Evolutionary conservation across 2,329 filamentous ascomycete genomes (phyloP).

Genomic region (Dactylonectria estremocensis): DNA sequence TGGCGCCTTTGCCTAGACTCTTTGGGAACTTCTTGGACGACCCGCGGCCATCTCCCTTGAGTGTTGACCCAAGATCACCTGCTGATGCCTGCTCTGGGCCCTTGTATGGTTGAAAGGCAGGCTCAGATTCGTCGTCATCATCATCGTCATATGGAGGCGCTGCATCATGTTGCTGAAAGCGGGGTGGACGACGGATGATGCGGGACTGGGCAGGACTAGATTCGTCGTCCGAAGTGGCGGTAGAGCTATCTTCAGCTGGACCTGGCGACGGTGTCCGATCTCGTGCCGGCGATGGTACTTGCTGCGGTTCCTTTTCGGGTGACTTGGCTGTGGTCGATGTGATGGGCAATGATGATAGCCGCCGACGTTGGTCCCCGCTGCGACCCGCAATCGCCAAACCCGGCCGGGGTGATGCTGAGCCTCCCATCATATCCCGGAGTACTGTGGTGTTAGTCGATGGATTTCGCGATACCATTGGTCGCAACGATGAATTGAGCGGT

Average conservation of each 20-base stretch:
- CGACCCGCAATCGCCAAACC: constrained; percentile 38
- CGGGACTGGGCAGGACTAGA: constrained; percentile 71
- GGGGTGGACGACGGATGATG: constrained; percentile 72
- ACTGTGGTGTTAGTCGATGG: constrained; percentile 64
- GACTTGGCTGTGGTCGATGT: constrained; percentile 45
- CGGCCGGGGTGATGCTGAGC: constrained; percentile 50
- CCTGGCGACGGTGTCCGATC: constrained; percentile 52
- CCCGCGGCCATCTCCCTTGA: constrained; percentile 62
- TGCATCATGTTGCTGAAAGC: constrained; percentile 61
- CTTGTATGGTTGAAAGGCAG: constrained; percentile 68
- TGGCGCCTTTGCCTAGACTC: constrained; percentile 52
- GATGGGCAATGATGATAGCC: constrained; percentile 64
- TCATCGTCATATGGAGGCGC: constrained; percentile 61
- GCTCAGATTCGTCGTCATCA: constrained; percentile 71
- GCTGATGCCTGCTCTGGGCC: constrained; percentile 54
- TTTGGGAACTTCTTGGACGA: constrained; percentile 50
- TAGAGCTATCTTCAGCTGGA: constrained; percentile 56
- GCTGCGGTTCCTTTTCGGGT: constrained; percentile 38
- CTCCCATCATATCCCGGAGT: constrained; percentile 54
- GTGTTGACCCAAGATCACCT: constrained; percentile 67
- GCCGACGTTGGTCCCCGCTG: constrained; percentile 54
- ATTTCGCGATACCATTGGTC: constrained; percentile 63
- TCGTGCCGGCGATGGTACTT: constrained; percentile 35
- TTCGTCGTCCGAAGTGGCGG: constrained; percentile 62
- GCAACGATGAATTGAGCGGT: constrained; percentile 59